These are phyloP conservation scores for Fusarium dlaminii DNA, from an alignment of 2,329 filamentous ascomycete species.

Conservation along the genomic window DNA sequence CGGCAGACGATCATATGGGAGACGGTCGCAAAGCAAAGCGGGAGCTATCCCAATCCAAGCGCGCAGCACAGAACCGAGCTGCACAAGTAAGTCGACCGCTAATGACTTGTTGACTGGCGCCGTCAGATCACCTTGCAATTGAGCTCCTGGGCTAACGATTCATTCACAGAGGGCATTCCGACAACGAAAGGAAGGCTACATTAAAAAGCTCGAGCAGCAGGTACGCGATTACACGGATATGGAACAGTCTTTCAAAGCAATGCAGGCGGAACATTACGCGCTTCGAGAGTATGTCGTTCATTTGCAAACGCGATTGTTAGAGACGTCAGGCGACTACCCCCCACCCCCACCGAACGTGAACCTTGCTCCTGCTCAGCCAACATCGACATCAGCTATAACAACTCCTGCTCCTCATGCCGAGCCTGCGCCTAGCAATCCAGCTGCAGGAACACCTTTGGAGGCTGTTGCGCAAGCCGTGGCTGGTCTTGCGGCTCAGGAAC, in stretches of 20 bases:
- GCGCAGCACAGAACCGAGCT: conserved; percentile 94
- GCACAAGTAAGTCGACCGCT: conserved; percentile 78
- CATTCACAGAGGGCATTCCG: conserved; percentile 84
- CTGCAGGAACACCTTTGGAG: conserved; percentile 54
- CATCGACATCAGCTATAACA: conserved; percentile 38
- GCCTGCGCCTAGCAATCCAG: conserved; percentile 40
- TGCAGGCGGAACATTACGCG: conserved; percentile 89
- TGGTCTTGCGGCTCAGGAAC: conserved; percentile 54
- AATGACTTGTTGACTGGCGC: background rate
- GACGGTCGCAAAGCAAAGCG: conserved; percentile 83
- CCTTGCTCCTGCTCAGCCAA: conserved; percentile 54
- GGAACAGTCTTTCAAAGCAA: conserved; percentile 79
- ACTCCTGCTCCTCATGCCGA: conserved; percentile 31
- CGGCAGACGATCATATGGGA: conserved; percentile 45
- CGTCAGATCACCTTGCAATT: background rate
- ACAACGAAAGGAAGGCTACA: conserved; percentile 97
- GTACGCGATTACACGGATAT: conserved; percentile 82
- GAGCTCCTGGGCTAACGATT: conserved; percentile 36
- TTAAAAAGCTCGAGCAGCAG: conserved; percentile 96
- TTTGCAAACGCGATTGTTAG: conserved; percentile 85
- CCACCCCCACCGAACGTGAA: conserved; percentile 84
- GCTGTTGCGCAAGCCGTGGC: conserved; percentile 62
- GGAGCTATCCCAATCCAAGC: conserved; percentile 93
- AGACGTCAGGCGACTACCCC: conserved; percentile 84
- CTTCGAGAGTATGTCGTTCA: conserved; percentile 93